Conservation (phyloP, 2,329 filamentous ascomycete species). For the Saccharata proteae region DNA sequence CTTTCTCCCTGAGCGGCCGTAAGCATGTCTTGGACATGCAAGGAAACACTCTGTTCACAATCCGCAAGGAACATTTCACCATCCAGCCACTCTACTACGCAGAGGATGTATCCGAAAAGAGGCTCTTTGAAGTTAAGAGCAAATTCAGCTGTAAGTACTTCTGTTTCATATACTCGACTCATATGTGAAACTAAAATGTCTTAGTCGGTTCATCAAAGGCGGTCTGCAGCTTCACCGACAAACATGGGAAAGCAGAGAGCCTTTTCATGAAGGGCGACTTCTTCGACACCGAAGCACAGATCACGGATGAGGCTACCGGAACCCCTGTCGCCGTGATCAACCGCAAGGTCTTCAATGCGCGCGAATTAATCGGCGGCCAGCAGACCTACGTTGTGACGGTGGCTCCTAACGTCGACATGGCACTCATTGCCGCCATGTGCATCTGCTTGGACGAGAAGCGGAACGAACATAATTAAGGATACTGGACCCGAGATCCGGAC, state of each 20-base stretch:
- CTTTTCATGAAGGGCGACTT: conserved; percentile 48
- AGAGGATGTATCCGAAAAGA: conserved; percentile 33
- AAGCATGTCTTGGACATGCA: conserved; percentile 44
- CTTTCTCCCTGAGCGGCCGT: conserved; percentile 40
- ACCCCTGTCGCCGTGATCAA: conserved; percentile 46
- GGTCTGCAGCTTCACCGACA: conserved; percentile 34
- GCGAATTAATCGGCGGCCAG: conserved; percentile 47
- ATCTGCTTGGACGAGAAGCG: conserved; percentile 58
- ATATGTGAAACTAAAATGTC: neutral
- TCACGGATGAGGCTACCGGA: conserved; percentile 40
- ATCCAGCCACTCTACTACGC: conserved; percentile 42
- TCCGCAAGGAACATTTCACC: conserved; percentile 41
- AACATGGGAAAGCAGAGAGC: conserved; percentile 15
- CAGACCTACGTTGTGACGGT: conserved; percentile 55
- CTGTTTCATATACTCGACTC: neutral
- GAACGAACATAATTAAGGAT: conserved; percentile 27
- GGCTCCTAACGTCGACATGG: conserved; percentile 53
- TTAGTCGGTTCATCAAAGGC: conserved; percentile 3
- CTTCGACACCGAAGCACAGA: conserved; percentile 45
- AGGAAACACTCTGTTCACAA: conserved; percentile 45
- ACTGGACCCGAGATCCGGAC: too few relatives aligned
- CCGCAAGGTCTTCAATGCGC: conserved; percentile 44
- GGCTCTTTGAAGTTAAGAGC: conserved; percentile 45
- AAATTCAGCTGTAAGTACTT: conserved; percentile 38
- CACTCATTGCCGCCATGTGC: conserved; percentile 53